These are phyloP conservation scores for Globisporangium cylindrosporum DNA, from an alignment of 352 stramenopile genomes.

Conservation along the genomic window DNA sequence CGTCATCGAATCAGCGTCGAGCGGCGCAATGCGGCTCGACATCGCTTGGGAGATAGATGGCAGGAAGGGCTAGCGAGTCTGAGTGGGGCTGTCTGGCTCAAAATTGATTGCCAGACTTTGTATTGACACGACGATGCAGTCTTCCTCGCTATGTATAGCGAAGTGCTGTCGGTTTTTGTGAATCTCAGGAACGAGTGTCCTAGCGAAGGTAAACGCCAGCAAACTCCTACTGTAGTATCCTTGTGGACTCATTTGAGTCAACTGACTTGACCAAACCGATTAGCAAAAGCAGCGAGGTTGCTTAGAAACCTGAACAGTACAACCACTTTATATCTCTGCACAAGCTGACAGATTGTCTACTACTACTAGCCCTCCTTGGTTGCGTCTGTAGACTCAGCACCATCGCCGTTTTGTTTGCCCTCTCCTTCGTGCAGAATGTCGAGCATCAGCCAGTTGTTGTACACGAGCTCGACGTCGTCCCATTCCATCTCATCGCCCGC, in stretches of 20 bases:
- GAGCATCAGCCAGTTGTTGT: constrained; percentile 44
- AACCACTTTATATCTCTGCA: background rate
- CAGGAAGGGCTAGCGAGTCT: background rate
- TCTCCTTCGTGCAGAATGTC: constrained; percentile 30
- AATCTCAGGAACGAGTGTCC: background rate
- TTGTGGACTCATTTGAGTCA: background rate
- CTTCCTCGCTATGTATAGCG: background rate
- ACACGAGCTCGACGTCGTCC: constrained; percentile 37
- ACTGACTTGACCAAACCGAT: background rate
- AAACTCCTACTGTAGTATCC: background rate
- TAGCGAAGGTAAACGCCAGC: background rate
- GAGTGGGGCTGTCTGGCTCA: background rate
- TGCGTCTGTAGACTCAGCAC: background rate
- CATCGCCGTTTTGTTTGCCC: background rate
- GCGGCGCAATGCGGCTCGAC: background rate
- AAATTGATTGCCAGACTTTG: background rate
- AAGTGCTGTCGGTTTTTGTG: background rate
- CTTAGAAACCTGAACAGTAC: background rate
- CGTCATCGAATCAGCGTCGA: background rate
- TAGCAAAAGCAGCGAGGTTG: background rate
- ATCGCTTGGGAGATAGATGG: background rate
- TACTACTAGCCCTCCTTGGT: background rate
- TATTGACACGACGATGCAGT: background rate
- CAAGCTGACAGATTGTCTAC: background rate
- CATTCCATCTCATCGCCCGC: constrained; percentile 14